Evolutionary conservation across 495 filamentous ascomycete genomes (phyloP).

Genomic region (Penicillium lagena): DNA sequence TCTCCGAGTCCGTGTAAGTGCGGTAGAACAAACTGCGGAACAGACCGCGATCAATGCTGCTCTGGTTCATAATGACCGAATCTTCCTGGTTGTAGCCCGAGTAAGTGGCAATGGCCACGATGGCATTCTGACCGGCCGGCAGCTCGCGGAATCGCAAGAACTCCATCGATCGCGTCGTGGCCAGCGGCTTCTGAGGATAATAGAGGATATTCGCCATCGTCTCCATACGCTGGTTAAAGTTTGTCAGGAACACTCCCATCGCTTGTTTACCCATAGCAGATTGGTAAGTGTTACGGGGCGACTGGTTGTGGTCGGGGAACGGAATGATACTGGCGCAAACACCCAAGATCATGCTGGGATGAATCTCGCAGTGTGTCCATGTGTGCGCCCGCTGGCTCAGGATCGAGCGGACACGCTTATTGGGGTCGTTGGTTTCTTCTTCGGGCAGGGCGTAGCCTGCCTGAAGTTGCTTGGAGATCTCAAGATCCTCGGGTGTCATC

Average conservation of each 20-base stretch:
- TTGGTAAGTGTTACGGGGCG: slow-evolving; percentile 97
- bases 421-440: slow-evolving; percentile 52
- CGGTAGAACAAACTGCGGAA: slow-evolving; percentile 98
- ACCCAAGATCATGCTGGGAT: slow-evolving; percentile 97
- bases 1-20: slow-evolving; percentile 92
- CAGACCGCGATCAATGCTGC: slow-evolving; percentile 91
- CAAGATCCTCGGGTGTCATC: slow-evolving; percentile 94
- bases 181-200: slow-evolving; percentile 96
- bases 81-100: slow-evolving; percentile 99
- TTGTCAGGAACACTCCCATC: slow-evolving; percentile 98
- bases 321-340: slow-evolving; percentile 99
- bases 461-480: slow-evolving; percentile 59
- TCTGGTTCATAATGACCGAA: slow-evolving; percentile 99
- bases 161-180: slow-evolving; percentile 96
- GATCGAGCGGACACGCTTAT: slow-evolving; percentile 78
- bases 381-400: slow-evolving; percentile 76
- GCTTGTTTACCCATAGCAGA: slow-evolving; percentile 99
- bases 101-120: slow-evolving; percentile 95
- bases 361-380: slow-evolving; percentile 98
- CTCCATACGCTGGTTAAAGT: slow-evolving; percentile 93
- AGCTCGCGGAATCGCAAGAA: slow-evolving; percentile 96
- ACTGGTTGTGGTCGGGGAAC: slow-evolving; percentile 99
- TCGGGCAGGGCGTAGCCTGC: slow-evolving; percentile 58
- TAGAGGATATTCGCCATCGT: slow-evolving; percentile 99
- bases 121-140: slow-evolving; percentile 95